phyloP scores from a whole-genome alignment of 345 rosid genomes.

The Aurinia saxatilis region DNA sequence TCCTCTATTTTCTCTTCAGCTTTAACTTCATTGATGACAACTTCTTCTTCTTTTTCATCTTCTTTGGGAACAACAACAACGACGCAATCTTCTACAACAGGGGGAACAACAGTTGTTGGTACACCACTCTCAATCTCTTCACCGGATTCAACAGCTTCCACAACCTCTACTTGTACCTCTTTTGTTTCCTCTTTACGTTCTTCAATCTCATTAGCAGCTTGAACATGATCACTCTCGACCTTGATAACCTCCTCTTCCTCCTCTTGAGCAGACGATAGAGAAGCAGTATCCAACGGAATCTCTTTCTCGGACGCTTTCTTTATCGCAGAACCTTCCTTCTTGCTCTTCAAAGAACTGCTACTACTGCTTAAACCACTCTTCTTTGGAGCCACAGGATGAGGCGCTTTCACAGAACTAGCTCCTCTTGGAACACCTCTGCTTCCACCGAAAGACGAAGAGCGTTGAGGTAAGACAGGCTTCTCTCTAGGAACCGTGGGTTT shows the following conservation, averaged over 20 bases:
- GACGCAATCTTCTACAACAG: constrained; percentile 18
- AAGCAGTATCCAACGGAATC: constrained; percentile 9
- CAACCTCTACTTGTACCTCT: constrained; percentile 20
- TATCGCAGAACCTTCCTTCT: constrained; percentile 2
- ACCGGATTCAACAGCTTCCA: constrained; percentile 1
- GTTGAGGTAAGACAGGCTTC: constrained; percentile 18
- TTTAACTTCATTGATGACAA: constrained; percentile 11
- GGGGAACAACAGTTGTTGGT: constrained; percentile 1
- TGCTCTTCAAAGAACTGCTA: constrained; percentile 4
- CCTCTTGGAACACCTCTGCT: constrained; percentile 25
- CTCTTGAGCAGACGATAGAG: constrained; percentile 5
- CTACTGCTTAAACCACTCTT: constrained; percentile 23
- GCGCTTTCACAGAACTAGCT: constrained; percentile 15
- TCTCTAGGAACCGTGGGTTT: constrained; percentile 32
- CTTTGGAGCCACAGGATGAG: constrained; percentile 22
- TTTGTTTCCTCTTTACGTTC: constrained; percentile 12
- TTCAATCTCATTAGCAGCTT: constrained; percentile 7
- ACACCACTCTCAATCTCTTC: constrained; percentile 18
- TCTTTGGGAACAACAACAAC: not conserved
- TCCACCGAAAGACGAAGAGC: constrained; percentile 37
- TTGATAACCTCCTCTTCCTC: constrained; percentile 34
- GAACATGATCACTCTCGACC: constrained; percentile 13
- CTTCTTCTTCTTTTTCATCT: constrained; percentile 16
- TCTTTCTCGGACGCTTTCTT: constrained; percentile 18
- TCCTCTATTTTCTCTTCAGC: constrained; percentile 22